A percentile compares a stretch with the other conserved stretches of the same genome.
These are phyloP conservation scores for Coniochaeta sp. DNA, from an alignment of 2,329 filamentous ascomycete species.

Conservation along the genomic window DNA sequence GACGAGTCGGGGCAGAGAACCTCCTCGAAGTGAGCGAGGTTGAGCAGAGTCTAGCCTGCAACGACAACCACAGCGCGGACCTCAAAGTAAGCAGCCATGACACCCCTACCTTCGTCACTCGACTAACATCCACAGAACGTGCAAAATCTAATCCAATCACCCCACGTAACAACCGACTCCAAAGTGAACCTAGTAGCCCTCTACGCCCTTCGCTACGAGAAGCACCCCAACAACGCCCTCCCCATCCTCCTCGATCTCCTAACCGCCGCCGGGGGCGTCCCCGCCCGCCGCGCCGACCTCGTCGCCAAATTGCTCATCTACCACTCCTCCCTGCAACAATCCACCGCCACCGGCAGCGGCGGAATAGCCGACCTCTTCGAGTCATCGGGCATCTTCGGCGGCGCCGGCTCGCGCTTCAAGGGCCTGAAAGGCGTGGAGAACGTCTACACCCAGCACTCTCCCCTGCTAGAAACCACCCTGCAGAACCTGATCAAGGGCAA, in stretches of 20 bases:
- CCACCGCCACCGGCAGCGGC: slow-evolving; percentile 57
- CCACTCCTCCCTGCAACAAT: slow-evolving; percentile 77
- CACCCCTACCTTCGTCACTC: neutral
- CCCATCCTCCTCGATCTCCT: slow-evolving; percentile 83
- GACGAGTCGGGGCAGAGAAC: slow-evolving; percentile 77
- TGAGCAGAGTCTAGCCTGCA: slow-evolving; percentile 94
- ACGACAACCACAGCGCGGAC: slow-evolving; percentile 87
- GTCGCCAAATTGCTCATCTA: slow-evolving; percentile 80
- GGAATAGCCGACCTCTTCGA: slow-evolving; percentile 92
- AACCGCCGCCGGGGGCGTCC: slow-evolving; percentile 73
- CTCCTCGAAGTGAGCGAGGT: slow-evolving; percentile 95
- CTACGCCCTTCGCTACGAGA: slow-evolving; percentile 91
- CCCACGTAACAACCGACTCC: slow-evolving; percentile 68
- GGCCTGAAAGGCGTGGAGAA: slow-evolving; percentile 97
- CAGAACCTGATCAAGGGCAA: slow-evolving; percentile 92
- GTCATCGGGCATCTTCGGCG: slow-evolving; percentile 82
- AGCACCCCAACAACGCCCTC: slow-evolving; percentile 74
- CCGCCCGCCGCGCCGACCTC: slow-evolving; percentile 66
- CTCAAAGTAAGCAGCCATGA: slow-evolving; percentile 58
- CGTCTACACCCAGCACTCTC: slow-evolving; percentile 96
- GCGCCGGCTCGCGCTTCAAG: slow-evolving; percentile 81
- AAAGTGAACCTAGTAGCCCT: slow-evolving; percentile 87
- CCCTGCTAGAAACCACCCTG: slow-evolving; percentile 76
- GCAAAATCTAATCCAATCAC: slow-evolving; percentile 78
- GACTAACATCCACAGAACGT: slow-evolving; percentile 50